phyloP scores from a whole-genome alignment of 768 basidiomycete genomes.

The Trametes coccinea region DNA sequence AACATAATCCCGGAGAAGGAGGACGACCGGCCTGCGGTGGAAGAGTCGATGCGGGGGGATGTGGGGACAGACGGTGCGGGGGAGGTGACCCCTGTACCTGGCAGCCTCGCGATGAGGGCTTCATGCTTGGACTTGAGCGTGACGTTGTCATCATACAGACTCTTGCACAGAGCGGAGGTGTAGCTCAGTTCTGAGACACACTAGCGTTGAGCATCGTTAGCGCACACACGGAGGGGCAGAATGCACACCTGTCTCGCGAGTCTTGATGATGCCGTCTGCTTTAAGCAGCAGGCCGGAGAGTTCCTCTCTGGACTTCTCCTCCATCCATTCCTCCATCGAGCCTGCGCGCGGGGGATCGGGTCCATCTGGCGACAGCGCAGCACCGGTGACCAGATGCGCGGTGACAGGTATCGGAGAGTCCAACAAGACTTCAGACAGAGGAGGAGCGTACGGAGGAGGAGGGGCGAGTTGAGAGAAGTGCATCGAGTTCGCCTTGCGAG shows the following conservation, averaged over 20 bases:
- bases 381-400: conserved; percentile 32
- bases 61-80: conserved; percentile 27
- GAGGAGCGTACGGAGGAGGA: conserved; percentile 60
- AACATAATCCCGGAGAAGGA: conserved; percentile 9
- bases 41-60: conserved; percentile 19
- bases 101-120: conserved; percentile 65
- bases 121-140: conserved; percentile 72
- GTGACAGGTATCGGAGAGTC: conserved; percentile 42
- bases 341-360: conserved; percentile 24
- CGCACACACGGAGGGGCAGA: neutral
- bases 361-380: conserved; percentile 24
- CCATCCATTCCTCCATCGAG: conserved; percentile 48
- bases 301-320: conserved; percentile 72
- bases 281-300: conserved; percentile 67
- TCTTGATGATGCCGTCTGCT: conserved; percentile 75
- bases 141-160: conserved; percentile 66
- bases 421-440: conserved; percentile 35
- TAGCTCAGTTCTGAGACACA: conserved; percentile 57
- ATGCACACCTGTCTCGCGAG: conserved; percentile 69
- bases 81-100: conserved; percentile 26
- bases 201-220: neutral
- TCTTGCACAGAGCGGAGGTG: conserved; percentile 69
- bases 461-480: conserved; percentile 35
- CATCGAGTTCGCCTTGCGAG: conserved; percentile 48
- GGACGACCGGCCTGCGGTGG: conserved; percentile 9